These are phyloP conservation scores for Scedosporium dehoogii DNA, from an alignment of 2,329 filamentous ascomycete genomes.

Conservation along the genomic window DNA sequence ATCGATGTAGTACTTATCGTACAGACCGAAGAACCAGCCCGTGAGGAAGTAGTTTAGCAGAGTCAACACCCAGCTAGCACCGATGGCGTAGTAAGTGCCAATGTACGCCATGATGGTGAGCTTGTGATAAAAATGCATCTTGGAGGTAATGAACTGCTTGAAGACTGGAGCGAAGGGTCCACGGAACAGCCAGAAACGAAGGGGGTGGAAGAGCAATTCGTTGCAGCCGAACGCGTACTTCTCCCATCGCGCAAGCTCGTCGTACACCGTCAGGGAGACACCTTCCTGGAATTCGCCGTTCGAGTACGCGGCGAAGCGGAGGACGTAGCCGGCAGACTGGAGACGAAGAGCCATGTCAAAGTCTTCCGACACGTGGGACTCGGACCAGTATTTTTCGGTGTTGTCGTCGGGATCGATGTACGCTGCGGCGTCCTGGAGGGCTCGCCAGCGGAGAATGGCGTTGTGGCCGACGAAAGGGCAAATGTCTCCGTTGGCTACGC, in stretches of 20 bases:
- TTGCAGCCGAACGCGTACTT: conserved; percentile 66
- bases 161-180: conserved; percentile 60
- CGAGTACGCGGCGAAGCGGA: conserved; percentile 60
- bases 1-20: conserved; percentile 59
- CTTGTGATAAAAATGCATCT: conserved; percentile 56
- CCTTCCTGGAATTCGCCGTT: conserved; percentile 64
- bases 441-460: conserved; percentile 59
- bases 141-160: conserved; percentile 46
- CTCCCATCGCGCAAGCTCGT: conserved; percentile 62
- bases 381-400: conserved; percentile 63
- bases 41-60: conserved; percentile 61
- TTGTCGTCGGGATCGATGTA: conserved; percentile 39
- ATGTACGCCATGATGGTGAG: conserved; percentile 63
- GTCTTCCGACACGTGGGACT: conserved; percentile 66
- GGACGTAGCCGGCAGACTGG: conserved; percentile 57
- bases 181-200: conserved; percentile 49
- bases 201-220: conserved; percentile 60
- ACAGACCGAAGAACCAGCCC: conserved; percentile 59
- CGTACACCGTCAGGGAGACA: conserved; percentile 63
- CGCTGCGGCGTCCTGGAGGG: conserved; percentile 24
- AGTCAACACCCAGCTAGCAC: conserved; percentile 56
- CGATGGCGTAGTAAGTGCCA: conserved; percentile 64
- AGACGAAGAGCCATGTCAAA: conserved; percentile 67
- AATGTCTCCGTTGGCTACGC: conserved; percentile 61
- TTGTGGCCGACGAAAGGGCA: conserved; percentile 73